These are phyloP conservation scores for Diaporthe nobilis DNA, from an alignment of 2,329 filamentous ascomycete genomes.

Conservation along the genomic window DNA sequence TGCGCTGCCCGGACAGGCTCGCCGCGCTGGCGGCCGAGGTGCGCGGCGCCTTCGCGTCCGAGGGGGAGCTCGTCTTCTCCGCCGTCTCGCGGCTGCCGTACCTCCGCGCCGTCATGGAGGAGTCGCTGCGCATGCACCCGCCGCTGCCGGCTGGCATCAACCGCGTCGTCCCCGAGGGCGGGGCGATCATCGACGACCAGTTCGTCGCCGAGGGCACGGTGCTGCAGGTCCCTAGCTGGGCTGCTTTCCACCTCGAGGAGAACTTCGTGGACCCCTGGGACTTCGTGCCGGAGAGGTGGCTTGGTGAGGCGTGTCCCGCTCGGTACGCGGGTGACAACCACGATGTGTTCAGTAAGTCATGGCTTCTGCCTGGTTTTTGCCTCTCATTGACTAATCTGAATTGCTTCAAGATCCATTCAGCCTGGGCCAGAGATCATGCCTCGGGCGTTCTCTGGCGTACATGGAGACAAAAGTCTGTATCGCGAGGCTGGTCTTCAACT, in stretches of 20 bases:
- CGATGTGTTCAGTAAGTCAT: slow-evolving; percentile 40
- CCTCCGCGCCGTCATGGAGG: slow-evolving; percentile 41
- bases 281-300: slow-evolving; percentile 53
- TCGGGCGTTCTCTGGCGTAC: slow-evolving; percentile 44
- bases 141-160: slow-evolving; percentile 37
- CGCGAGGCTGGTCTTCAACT: slow-evolving; percentile 44
- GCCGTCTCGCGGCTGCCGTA: slow-evolving; percentile 40
- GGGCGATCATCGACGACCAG: slow-evolving; percentile 43
- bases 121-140: slow-evolving; percentile 44
- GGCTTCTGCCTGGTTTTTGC: not conserved
- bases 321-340: slow-evolving; percentile 38
- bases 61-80: slow-evolving; percentile 27
- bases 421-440: slow-evolving; percentile 38
- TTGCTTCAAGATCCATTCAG: slow-evolving; percentile 35
- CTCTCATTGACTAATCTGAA: not conserved
- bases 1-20: slow-evolving; percentile 39
- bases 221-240: slow-evolving; percentile 51
- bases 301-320: slow-evolving; percentile 42
- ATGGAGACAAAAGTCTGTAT: slow-evolving; percentile 46
- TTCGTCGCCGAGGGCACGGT: slow-evolving; percentile 49
- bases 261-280: slow-evolving; percentile 48
- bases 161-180: slow-evolving; percentile 43
- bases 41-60: slow-evolving; percentile 16
- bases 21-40: slow-evolving; percentile 36
- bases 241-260: slow-evolving; percentile 46